A percentile compares a stretch with the other conserved stretches of the same genome.
These are phyloP conservation scores for Castanea mollissima DNA, from an alignment of 306 rosid species.

Conservation along the genomic window DNA sequence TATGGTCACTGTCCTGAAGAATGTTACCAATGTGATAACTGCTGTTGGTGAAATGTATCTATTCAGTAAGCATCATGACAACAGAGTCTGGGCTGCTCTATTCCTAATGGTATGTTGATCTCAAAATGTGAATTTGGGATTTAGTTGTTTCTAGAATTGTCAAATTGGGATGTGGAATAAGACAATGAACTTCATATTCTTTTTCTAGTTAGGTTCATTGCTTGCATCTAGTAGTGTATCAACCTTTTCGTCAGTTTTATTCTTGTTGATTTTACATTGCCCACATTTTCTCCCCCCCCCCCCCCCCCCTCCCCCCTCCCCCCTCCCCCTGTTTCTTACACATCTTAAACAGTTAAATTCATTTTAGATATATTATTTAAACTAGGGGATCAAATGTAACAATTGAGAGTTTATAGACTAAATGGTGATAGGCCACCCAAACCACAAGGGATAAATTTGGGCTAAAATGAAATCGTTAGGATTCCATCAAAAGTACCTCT, in stretches of 20 bases:
- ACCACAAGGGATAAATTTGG: too few relatives aligned
- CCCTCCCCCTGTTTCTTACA: not conserved
- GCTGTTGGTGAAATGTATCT: slow-evolving; percentile 96
- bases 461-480: too few relatives aligned
- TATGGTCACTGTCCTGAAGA: slow-evolving; percentile 97
- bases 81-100: slow-evolving; percentile 89
- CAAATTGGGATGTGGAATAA: slow-evolving; percentile 12
- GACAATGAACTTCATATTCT: not conserved
- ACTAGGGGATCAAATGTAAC: too few relatives aligned
- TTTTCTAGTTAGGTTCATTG: slow-evolving; percentile 13
- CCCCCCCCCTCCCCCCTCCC: too few relatives aligned
- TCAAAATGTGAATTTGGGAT: slow-evolving; percentile 14
- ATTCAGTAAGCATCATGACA: slow-evolving; percentile 84
- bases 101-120: slow-evolving; percentile 79
- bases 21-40: slow-evolving; percentile 95
- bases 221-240: slow-evolving; percentile 5
- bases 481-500: too few relatives aligned
- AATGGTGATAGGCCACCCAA: too few relatives aligned
- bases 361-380: not conserved
- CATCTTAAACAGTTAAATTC: not conserved
- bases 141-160: slow-evolving; percentile 2
- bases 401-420: too few relatives aligned
- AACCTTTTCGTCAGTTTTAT: not conserved
- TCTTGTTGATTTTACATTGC: not conserved
- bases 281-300: not conserved